These are phyloP conservation scores for Dendryphion nanum DNA, from an alignment of 2,329 filamentous ascomycete species.

Conservation along the genomic window DNA sequence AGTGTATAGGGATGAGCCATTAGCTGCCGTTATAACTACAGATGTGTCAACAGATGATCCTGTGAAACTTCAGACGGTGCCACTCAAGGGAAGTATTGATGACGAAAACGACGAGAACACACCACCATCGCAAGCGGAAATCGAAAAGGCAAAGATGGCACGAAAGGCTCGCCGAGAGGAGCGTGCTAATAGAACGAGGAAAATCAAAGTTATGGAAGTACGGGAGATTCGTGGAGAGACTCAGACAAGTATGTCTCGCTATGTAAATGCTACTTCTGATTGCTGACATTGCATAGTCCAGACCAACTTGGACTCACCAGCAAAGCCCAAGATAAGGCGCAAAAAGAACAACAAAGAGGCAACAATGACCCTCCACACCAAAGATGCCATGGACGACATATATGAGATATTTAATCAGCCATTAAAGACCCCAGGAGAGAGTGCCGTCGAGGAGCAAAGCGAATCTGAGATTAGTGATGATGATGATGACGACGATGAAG, in stretches of 20 bases:
- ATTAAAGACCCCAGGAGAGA: conserved; percentile 52
- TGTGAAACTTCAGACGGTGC: conserved; percentile 24
- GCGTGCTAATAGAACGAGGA: conserved; percentile 50
- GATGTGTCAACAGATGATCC: conserved; percentile 1
- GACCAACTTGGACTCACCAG: conserved; percentile 87
- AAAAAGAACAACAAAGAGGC: conserved; percentile 74
- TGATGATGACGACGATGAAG: conserved; percentile 47
- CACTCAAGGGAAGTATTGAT: conserved; percentile 34
- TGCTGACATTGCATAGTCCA: conserved; percentile 62
- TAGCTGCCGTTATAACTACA: conserved; percentile 12
- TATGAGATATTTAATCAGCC: conserved; percentile 97
- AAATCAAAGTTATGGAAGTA: conserved; percentile 73
- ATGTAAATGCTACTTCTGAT: background rate
- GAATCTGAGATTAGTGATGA: conserved; percentile 69
- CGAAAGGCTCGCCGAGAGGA: conserved; percentile 50
- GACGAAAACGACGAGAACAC: conserved; percentile 49
- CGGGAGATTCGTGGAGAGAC: conserved; percentile 71
- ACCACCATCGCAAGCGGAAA: conserved; percentile 46
- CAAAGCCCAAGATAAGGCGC: conserved; percentile 72
- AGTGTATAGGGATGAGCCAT: background rate
- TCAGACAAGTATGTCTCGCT: conserved; percentile 74
- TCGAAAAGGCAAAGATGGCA: conserved; percentile 57
- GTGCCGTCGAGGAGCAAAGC: conserved; percentile 57
- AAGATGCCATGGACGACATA: conserved; percentile 93
- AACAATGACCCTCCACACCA: conserved; percentile 98